These are phyloP conservation scores for Petrea volubilis DNA, from an alignment of 257 asterid genomes.

Conservation along the genomic window DNA sequence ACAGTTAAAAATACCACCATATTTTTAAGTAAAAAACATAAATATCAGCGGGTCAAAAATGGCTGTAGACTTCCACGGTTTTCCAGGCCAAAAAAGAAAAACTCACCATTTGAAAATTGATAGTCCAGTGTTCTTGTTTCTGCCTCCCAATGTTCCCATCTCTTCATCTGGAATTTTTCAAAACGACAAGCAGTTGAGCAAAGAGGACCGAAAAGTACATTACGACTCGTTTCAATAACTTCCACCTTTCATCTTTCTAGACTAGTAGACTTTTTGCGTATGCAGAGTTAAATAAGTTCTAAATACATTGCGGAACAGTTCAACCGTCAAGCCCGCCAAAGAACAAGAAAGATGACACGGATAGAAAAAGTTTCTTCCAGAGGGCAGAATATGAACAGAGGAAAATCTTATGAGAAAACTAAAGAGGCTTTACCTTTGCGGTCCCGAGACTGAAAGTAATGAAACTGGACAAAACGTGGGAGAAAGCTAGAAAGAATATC, in stretches of 20 bases:
- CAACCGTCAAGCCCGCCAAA: neutral
- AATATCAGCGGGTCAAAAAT: neutral
- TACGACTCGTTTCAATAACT: neutral
- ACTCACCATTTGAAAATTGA: slow-evolving; percentile 65
- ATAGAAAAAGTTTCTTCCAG: neutral
- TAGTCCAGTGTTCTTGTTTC: slow-evolving; percentile 73
- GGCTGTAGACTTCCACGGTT: neutral
- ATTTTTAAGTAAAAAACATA: neutral
- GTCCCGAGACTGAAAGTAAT: slow-evolving; percentile 69
- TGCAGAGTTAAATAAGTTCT: too few species aligned
- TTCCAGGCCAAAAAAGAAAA: neutral
- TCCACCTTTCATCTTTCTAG: neutral
- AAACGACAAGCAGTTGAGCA: neutral
- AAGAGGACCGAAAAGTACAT: neutral
- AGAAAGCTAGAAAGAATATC: slow-evolving; percentile 67
- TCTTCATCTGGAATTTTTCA: slow-evolving; percentile 57
- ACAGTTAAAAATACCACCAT: neutral
- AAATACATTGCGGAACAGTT: neutral
- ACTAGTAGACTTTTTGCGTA: too few species aligned
- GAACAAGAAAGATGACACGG: neutral
- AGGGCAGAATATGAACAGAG: slow-evolving; percentile 3
- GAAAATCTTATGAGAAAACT: neutral
- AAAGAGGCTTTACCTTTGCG: slow-evolving; percentile 49
- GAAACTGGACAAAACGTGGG: slow-evolving; percentile 67
- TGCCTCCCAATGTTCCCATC: slow-evolving; percentile 84